Base-by-base conservation (phyloP, 2,329 filamentous ascomycete genomes). In the Paraphoma chrysanthemicola region DNA sequence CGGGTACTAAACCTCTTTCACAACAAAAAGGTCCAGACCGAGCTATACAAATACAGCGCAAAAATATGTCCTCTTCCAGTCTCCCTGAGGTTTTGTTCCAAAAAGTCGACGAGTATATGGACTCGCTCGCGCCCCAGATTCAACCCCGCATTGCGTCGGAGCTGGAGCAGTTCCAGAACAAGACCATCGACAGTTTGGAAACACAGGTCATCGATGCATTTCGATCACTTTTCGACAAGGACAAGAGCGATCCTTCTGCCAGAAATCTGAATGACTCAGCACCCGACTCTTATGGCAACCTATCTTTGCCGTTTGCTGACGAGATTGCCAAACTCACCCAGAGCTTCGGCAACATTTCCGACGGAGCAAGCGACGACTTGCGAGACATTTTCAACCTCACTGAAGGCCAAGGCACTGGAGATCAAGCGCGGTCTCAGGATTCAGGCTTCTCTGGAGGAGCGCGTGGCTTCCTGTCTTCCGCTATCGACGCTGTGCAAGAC, bases 111-210 rank as follows among this genome's bases (percentile, higher is more conserved):
- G 67, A 68, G 4, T 72, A 72, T 46, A 68, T 72, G 23, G 68
- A 72, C 51, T 70, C 67, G 30, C 64, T 72, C 7, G 69, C 69
- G 4, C 69, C 69, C 8, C 68, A 72, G 51, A 71, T 72, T 30
- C 68, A 72, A 50, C 67, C 69, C 67, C 68, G 69, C 64, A 71
- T 72, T 41, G 61, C 68, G 14, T 54, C 64, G 33, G 69, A 72
- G 60, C 63, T 72, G 23, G 69, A 72, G 43, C 39, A 60, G 30
- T 72, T 72, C 47, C 69, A 72, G 38, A 66, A 72, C 44, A 71
- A 71, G 48, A 72, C 69, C 12, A 72, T 72, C 44, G 69, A 72
- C 51, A 71, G 67, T 33, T 63, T 72, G 6, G 69, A 72, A 41
- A 63, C 60, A 39, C 68, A 71, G 53, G 68, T 72, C 38, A 53